Percentiles rank a stretch among this genome's conserved stretches.
These are phyloP conservation scores for Phaseolus coccineus DNA, from an alignment of 331 rosid genomes.

Conservation along the genomic window DNA sequence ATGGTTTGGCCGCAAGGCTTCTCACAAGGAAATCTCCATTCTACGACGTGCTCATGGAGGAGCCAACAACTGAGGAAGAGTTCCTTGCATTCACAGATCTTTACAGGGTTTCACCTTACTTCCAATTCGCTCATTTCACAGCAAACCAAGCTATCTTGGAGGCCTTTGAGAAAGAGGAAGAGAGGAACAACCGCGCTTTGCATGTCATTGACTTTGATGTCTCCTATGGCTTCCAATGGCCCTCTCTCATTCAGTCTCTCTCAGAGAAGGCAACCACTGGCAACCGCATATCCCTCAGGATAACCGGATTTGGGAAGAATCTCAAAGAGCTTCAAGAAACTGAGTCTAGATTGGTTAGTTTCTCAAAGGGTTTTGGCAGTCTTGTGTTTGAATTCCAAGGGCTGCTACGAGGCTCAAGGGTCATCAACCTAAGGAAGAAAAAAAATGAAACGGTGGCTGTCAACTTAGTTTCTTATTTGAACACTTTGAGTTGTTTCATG, in stretches of 20 bases:
- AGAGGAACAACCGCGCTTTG: slow-evolving; percentile 55
- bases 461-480: slow-evolving; percentile 65
- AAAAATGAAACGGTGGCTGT: slow-evolving; percentile 76
- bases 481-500: slow-evolving; percentile 51
- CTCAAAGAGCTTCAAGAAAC: slow-evolving; percentile 69
- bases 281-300: slow-evolving; percentile 55
- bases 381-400: slow-evolving; percentile 79
- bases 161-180: slow-evolving; percentile 72
- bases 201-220: slow-evolving; percentile 79
- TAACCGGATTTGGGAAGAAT: slow-evolving; percentile 69
- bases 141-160: slow-evolving; percentile 83
- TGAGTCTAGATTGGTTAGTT: slow-evolving; percentile 66
- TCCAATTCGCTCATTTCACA: slow-evolving; percentile 85
- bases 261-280: slow-evolving; percentile 68
- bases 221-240: slow-evolving; percentile 87
- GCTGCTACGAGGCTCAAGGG: slow-evolving; percentile 56
- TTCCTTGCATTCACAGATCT: slow-evolving; percentile 68
- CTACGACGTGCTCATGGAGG: slow-evolving; percentile 67
- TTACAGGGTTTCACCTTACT: slow-evolving; percentile 73
- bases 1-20: slow-evolving; percentile 65
- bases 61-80: slow-evolving; percentile 68
- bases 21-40: slow-evolving; percentile 71
- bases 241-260: slow-evolving; percentile 80
- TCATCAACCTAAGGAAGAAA: slow-evolving; percentile 58
- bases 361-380: slow-evolving; percentile 66